Percentiles rank a stretch among this genome's conserved stretches.
Evolutionary conservation across 2,329 filamentous ascomycete genomes (phyloP).

Genomic region (Raffaelea albimanens): DNA sequence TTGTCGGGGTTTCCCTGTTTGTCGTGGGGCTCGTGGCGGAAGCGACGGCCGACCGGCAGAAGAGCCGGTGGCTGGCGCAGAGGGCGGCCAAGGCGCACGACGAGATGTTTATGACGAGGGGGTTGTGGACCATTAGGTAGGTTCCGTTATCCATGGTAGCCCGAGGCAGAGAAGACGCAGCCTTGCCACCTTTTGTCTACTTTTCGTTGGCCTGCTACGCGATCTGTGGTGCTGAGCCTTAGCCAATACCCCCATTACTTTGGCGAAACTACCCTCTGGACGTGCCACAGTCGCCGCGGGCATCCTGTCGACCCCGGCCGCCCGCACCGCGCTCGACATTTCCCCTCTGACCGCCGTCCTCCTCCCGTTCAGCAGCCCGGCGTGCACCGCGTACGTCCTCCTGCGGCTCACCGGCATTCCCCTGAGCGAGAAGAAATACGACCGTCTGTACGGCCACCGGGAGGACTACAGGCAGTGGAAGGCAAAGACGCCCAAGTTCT

Average conservation of each 20-base stretch:
- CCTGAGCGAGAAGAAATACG: conserved; percentile 60
- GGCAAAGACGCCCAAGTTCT: conserved; percentile 52
- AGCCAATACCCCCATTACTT: conserved; percentile 62
- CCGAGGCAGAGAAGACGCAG: no score
- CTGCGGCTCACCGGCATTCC: conserved; percentile 56
- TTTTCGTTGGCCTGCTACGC: no score
- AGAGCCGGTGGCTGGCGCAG: conserved; percentile 49
- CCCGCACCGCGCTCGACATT: conserved; percentile 42
- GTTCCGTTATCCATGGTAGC: no score
- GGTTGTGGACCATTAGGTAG: no score
- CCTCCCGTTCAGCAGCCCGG: conserved; percentile 50
- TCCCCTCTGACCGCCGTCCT: conserved; percentile 21
- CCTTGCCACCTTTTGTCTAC: no score
- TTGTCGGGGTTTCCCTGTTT: conserved; percentile 37
- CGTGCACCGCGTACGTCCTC: conserved; percentile 54
- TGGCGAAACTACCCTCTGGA: conserved; percentile 62
- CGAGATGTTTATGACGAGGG: no score
- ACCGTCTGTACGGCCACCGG: conserved; percentile 51
- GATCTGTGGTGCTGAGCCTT: not conserved
- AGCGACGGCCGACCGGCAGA: conserved; percentile 53
- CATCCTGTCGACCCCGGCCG: conserved; percentile 41
- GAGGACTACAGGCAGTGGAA: conserved; percentile 63
- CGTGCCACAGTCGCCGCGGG: conserved; percentile 50
- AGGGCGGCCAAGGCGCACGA: conserved; percentile 54
- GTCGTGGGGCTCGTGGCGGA: conserved; percentile 51